A percentile compares a stretch with the other conserved stretches of the same genome.
These are phyloP conservation scores for Acer yangbiense DNA, from an alignment of 345 rosid genomes.

Conservation along the genomic window DNA sequence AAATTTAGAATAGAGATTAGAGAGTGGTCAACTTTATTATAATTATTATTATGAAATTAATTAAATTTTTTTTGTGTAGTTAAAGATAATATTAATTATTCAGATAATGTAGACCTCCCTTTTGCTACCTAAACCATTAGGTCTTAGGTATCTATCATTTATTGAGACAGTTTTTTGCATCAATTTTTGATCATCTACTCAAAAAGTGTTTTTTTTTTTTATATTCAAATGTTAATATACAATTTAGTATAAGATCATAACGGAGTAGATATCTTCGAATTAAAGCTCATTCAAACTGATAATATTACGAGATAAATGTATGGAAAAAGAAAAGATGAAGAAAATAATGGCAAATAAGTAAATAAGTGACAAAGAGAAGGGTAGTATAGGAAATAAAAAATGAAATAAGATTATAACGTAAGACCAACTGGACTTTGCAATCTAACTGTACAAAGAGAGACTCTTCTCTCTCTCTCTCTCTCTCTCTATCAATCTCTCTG, in stretches of 20 bases:
- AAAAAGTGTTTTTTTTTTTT: too few relatives aligned
- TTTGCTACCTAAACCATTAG: slow-evolving; percentile 19
- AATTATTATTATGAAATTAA: too few relatives aligned
- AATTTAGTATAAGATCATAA: neutral
- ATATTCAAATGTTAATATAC: neutral
- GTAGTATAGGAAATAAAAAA: slow-evolving; percentile 7
- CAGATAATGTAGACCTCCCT: neutral
- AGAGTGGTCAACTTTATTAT: neutral
- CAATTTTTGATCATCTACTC: neutral
- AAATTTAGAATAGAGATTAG: too few relatives aligned
- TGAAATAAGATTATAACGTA: slow-evolving; percentile 33
- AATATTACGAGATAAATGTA: too few relatives aligned
- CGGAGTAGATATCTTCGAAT: too few relatives aligned
- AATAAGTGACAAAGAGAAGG: neutral
- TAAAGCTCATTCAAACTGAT: too few relatives aligned
- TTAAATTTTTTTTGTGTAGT: neutral
- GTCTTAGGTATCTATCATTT: slow-evolving; percentile 11
- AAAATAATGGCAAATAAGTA: slow-evolving; percentile 2
- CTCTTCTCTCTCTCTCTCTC: neutral
- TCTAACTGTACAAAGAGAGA: slow-evolving; percentile 27
- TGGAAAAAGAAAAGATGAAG: neutral
- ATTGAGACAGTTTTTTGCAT: neutral
- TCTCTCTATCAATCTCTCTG: neutral
- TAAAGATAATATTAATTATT: slow-evolving; percentile 29
- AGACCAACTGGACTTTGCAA: slow-evolving; percentile 38